Percentiles rank a stretch among this genome's conserved stretches.
Conservation (phyloP, 495 filamentous ascomycete species). For the Lasiosphaeria miniovina region DNA sequence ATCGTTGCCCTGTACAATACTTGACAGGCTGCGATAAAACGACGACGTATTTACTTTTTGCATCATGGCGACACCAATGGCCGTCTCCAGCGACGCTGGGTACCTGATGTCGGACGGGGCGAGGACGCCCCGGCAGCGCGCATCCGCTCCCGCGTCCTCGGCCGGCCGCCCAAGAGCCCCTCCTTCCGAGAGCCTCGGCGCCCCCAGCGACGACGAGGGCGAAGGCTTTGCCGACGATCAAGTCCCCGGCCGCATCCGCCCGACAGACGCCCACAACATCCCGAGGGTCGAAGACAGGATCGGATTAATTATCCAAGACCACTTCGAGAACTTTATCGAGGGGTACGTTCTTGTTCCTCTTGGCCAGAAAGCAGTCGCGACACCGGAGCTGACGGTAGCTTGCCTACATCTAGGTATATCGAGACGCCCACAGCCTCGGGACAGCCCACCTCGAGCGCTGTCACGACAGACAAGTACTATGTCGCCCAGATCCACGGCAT, state of each 20-base stretch:
- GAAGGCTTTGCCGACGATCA: constrained; percentile 59
- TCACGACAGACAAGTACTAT: constrained; percentile 89
- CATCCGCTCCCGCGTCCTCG: constrained; percentile 43
- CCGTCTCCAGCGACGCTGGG: constrained; percentile 44
- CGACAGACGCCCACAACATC: constrained; percentile 60
- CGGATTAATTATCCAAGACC: constrained; percentile 77
- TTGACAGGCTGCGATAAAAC: not conserved
- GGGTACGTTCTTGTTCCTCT: constrained; percentile 49
- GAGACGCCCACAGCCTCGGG: constrained; percentile 73
- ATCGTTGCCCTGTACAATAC: not conserved
- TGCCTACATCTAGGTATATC: constrained; percentile 52
- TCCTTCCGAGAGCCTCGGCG: constrained; percentile 63
- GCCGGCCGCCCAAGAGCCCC: constrained; percentile 59
- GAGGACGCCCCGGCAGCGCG: constrained; percentile 36
- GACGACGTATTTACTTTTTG: not conserved
- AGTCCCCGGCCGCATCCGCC: constrained; percentile 51
- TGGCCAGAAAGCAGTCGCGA: not conserved
- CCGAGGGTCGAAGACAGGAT: constrained; percentile 84
- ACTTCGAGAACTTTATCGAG: constrained; percentile 87
- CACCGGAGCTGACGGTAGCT: constrained; percentile 1
- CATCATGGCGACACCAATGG: constrained; percentile 36
- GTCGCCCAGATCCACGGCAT: constrained; percentile 93
- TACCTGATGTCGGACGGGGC: constrained; percentile 43
- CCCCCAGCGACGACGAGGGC: constrained; percentile 60
- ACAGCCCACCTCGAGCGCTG: constrained; percentile 69